Evolutionary conservation across 163 green algal species (phyloP).

Genomic region (Trebouxiophyceae sp.): DNA sequence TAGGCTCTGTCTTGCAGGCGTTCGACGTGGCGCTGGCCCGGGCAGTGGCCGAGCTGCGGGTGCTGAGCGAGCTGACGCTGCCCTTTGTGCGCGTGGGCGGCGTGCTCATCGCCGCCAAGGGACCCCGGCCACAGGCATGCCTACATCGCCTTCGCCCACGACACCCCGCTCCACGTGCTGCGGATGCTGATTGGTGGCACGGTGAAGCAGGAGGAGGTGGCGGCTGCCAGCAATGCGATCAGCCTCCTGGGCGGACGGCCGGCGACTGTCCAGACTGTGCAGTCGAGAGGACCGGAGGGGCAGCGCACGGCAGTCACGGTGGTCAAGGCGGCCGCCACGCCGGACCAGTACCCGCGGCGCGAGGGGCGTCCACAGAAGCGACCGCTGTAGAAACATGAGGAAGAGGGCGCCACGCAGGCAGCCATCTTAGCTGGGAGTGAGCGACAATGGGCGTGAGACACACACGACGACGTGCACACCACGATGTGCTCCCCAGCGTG

Average conservation of each 20-base stretch:
- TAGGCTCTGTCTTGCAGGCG: slow-evolving; percentile 21
- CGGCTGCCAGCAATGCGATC: slow-evolving; percentile 40
- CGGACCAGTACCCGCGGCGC: slow-evolving; percentile 51
- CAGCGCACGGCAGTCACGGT: slow-evolving; percentile 63
- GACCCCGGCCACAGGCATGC: slow-evolving; percentile 43
- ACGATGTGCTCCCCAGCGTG: too few relatives aligned
- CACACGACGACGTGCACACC: too few relatives aligned
- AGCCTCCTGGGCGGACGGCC: slow-evolving; percentile 44
- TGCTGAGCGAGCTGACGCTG: slow-evolving; percentile 83
- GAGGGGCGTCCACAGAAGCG: slow-evolving; percentile 53
- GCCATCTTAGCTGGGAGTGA: too few relatives aligned
- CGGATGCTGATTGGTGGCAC: neutral
- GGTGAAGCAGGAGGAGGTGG: slow-evolving; percentile 50
- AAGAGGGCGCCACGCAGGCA: neutral
- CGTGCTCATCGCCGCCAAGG: slow-evolving; percentile 79
- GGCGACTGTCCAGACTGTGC: slow-evolving; percentile 39
- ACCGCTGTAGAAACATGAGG: neutral
- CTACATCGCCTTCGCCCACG: neutral
- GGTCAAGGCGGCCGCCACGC: slow-evolving; percentile 44
- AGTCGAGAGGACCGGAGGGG: slow-evolving; percentile 25
- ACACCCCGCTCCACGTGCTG: neutral
- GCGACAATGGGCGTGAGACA: too few relatives aligned
- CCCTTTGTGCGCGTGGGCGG: slow-evolving; percentile 69
- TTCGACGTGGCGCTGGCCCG: slow-evolving; percentile 68
- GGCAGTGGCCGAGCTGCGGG: slow-evolving; percentile 68